These are phyloP conservation scores for Hypoxylon rubiginosum DNA, from an alignment of 2,329 filamentous ascomycete species.

Conservation along the genomic window DNA sequence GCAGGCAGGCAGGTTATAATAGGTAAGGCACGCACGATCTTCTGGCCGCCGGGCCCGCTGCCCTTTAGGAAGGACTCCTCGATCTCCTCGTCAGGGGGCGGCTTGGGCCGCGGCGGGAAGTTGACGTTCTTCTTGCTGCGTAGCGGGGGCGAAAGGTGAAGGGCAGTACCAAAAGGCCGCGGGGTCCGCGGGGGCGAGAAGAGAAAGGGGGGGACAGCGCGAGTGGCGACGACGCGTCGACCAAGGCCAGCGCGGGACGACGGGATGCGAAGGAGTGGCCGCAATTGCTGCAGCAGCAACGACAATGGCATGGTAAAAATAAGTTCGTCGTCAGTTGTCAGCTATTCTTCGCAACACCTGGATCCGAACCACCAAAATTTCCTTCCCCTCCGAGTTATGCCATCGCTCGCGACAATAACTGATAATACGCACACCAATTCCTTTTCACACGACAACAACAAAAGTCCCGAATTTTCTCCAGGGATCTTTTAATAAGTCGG, in stretches of 20 bases:
- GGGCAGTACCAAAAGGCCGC: conserved; percentile 49
- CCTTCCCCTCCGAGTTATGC: neutral
- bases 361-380: neutral
- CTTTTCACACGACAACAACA: neutral
- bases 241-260: neutral
- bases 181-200: conserved; percentile 4
- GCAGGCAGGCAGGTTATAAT: neutral
- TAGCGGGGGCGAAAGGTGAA: conserved; percentile 46
- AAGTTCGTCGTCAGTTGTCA: neutral
- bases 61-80: conserved; percentile 91
- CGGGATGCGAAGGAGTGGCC: conserved; percentile 12
- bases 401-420: neutral
- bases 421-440: neutral
- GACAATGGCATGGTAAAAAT: conserved; percentile 19
- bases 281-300: conserved; percentile 7
- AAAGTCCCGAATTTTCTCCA: neutral
- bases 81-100: conserved; percentile 82
- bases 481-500: neutral
- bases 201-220: neutral
- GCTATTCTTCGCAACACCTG: neutral
- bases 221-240: neutral
- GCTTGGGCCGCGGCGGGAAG: conserved; percentile 80
- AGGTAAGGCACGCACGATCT: conserved; percentile 74
- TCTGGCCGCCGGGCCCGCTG: conserved; percentile 92
- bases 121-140: conserved; percentile 66